Percentiles rank a stretch among this genome's conserved stretches.
phyloP scores from a whole-genome alignment of 2,329 filamentous ascomycete species.

The Venturia carpophila region DNA sequence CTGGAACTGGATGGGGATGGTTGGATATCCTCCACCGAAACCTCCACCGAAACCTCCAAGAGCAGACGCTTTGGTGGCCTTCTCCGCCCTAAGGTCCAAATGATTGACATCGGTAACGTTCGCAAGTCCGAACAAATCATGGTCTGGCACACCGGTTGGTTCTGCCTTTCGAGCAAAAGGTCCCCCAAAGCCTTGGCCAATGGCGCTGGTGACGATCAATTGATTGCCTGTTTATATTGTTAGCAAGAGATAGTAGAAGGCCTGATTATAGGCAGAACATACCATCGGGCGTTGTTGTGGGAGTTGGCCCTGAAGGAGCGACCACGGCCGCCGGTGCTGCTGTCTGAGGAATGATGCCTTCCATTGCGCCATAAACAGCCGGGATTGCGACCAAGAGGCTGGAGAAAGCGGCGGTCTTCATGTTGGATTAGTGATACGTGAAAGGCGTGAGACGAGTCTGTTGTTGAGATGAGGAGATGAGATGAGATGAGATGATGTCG shows the following conservation, averaged over 20 bases:
- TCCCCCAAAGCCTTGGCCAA: background rate
- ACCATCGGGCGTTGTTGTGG: background rate
- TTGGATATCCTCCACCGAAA: background rate
- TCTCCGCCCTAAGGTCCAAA: background rate
- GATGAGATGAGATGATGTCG: background rate
- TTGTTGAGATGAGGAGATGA: slow-evolving; percentile 6
- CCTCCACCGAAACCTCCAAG: too few species aligned
- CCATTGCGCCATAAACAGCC: background rate
- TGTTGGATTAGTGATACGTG: background rate
- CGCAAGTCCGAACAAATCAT: background rate
- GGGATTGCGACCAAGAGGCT: background rate
- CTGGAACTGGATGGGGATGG: background rate
- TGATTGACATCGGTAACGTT: slow-evolving; percentile 6
- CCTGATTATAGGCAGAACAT: background rate
- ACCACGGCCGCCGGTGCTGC: background rate
- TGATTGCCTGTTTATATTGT: background rate
- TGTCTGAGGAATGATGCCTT: slow-evolving; percentile 1
- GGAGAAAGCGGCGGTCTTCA: slow-evolving; percentile 9
- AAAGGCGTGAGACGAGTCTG: background rate
- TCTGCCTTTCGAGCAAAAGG: background rate
- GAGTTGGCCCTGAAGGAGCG: slow-evolving; percentile 9
- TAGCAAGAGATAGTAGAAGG: background rate
- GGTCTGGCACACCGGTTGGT: background rate
- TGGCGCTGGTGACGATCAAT: background rate
- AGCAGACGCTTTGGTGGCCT: background rate